Evolutionary conservation across 1,284 basidiomycete genomes (phyloP).

Genomic region (Sphagnurus paluster): DNA sequence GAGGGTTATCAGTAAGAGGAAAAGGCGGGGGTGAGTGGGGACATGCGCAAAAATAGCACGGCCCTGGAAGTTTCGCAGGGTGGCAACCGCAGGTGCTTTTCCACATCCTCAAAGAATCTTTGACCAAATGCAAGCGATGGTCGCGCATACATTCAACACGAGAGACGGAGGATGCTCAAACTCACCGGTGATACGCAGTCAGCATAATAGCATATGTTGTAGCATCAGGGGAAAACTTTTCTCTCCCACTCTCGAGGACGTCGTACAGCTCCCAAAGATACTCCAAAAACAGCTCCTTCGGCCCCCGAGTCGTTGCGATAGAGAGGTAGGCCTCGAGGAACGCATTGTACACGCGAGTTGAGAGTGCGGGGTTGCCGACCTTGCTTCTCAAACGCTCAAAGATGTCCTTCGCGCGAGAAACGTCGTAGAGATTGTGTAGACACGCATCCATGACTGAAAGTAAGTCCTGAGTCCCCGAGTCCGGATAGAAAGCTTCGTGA

Average conservation of each 20-base stretch:
- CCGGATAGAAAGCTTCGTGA: conserved; percentile 61
- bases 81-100: too few species aligned
- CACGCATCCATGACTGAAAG: conserved; percentile 80
- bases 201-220: conserved; percentile 71
- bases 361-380: conserved; percentile 50
- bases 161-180: conserved; percentile 2
- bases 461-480: conserved; percentile 65
- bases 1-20: too few species aligned
- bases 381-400: conserved; percentile 58
- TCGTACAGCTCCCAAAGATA: conserved; percentile 60
- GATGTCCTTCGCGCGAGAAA: conserved; percentile 66
- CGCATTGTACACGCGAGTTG: conserved; percentile 46
- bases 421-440: conserved; percentile 69
- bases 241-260: conserved; percentile 50
- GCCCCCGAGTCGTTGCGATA: conserved; percentile 52
- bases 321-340: conserved; percentile 64
- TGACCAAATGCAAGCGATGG: too few species aligned
- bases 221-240: conserved; percentile 51
- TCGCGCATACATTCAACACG: too few species aligned
- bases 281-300: conserved; percentile 53
- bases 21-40: too few species aligned
- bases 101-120: too few species aligned
- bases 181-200: conserved; percentile 53
- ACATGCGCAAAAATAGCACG: too few species aligned
- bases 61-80: too few species aligned